phyloP scores from a whole-genome alignment of 2,329 filamentous ascomycete genomes.

The Metarhizium rileyi region DNA sequence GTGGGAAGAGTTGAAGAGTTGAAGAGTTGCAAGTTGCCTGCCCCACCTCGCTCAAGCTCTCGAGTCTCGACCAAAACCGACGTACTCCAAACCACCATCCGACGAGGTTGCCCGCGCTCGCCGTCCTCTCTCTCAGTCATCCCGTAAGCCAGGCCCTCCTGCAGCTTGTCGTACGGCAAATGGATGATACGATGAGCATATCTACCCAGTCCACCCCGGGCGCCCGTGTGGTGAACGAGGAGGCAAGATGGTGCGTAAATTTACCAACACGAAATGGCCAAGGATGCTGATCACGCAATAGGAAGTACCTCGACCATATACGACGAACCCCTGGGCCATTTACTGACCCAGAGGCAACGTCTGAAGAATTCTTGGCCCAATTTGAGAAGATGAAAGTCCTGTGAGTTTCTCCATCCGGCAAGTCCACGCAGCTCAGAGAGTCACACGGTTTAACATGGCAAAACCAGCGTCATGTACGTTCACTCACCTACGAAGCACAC shows the following conservation, averaged over 20 bases:
- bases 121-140: background rate
- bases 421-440: background rate
- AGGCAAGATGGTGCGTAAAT: conserved; percentile 24
- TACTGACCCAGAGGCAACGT: conserved; percentile 53
- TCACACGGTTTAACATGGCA: background rate
- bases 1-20: too few species aligned
- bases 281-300: conserved; percentile 24
- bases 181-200: conserved; percentile 15
- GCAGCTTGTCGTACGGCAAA: background rate
- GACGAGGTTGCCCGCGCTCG: background rate
- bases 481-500: conserved; percentile 4
- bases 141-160: background rate
- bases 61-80: too few species aligned
- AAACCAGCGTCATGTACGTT: conserved; percentile 40
- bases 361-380: conserved; percentile 41
- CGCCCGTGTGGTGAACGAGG: conserved; percentile 14
- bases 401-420: conserved; percentile 37
- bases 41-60: background rate
- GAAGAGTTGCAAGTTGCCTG: background rate
- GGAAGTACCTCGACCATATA: conserved; percentile 78
- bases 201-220: conserved; percentile 10
- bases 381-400: conserved; percentile 67
- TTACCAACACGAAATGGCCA: background rate
- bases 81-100: too few species aligned
- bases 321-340: conserved; percentile 71